Base-by-base conservation (phyloP, 176 grass and related monocot species). In the Stipa capillata region DNA sequence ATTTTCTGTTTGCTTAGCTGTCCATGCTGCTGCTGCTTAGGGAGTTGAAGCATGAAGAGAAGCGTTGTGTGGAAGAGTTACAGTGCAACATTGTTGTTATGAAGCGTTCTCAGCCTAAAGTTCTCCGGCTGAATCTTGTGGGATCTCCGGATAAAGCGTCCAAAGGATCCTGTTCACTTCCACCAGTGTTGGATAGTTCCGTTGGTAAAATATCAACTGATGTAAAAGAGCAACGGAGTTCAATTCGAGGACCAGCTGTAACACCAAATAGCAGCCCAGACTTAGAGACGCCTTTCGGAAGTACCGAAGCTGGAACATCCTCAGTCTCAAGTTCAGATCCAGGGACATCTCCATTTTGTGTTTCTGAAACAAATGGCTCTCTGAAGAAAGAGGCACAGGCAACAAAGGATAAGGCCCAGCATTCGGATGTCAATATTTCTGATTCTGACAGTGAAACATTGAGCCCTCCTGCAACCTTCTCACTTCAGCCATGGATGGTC, bases 31-130 rank as follows among this genome's bases (percentile, higher is more conserved):
- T 75, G 35, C 86, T 69, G 52, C 63, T 91, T 72, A 99, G 97
- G 88, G 92, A 96, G 65, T 84, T 99, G 81, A 99, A 93, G 71
- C 90, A 99, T 73, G 97, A 99, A 59, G 97, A 99, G 54, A 99
- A 93, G 53, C 82, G 72, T 33, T 99, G 97, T 47, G 76, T 99
- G 61, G 97, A 99, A 77, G 92, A 99, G 61, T 84, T 99, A 40
- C 97, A 93, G 72, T 99, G 97, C 72, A 99, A 99, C 72, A 99
- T 99, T 51, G 97, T 96, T 45, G 90, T 96, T 53, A 99, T 99
- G 97, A 99, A 99, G 85, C 90, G 88, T 20, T 95, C 90, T 28
- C 92, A 96, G 76, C 92, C 97, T 33, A 96, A 99, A 91, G 97
- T 99, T 87, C 84, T 99, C 49, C 88, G 97, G n/a, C 73, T 99